These are phyloP conservation scores for Annulohypoxylon nitens DNA, from an alignment of 495 filamentous ascomycete genomes.

Conservation along the genomic window DNA sequence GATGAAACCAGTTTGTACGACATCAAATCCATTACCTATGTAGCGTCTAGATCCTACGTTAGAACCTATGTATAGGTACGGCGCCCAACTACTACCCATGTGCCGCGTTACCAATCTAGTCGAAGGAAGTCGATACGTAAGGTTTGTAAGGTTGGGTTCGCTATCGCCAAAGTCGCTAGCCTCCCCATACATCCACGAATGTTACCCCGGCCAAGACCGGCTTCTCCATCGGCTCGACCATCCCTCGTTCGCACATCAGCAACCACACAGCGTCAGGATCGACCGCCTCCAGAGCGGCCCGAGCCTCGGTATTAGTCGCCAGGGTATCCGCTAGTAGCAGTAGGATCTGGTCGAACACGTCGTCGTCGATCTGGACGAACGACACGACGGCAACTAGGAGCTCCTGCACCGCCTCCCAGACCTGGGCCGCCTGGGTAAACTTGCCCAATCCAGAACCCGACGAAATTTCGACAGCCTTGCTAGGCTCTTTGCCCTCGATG, in stretches of 20 bases:
- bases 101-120: not conserved
- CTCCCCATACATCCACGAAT: conserved; percentile 47
- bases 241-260: conserved; percentile 59
- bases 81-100: not conserved
- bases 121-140: not conserved
- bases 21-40: not conserved
- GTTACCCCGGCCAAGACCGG: conserved; percentile 59
- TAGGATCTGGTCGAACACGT: conserved; percentile 76
- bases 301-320: conserved; percentile 61
- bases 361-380: conserved; percentile 70
- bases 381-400: conserved; percentile 67
- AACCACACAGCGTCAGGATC: conserved; percentile 84
- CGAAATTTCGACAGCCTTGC: conserved; percentile 18
- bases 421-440: conserved; percentile 66
- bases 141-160: not conserved
- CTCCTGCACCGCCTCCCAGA: conserved; percentile 70
- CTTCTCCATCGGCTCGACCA: conserved; percentile 48
- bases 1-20: not conserved
- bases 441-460: conserved; percentile 57
- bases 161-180: not conserved
- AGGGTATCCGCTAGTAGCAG: conserved; percentile 68
- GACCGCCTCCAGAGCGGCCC: conserved; percentile 65
- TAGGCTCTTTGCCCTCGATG: conserved; percentile 27
- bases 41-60: not conserved
- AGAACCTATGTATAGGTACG: not conserved